Base-by-base conservation (phyloP, 2,329 filamentous ascomycete genomes). In the Claviceps purpurea region DNA sequence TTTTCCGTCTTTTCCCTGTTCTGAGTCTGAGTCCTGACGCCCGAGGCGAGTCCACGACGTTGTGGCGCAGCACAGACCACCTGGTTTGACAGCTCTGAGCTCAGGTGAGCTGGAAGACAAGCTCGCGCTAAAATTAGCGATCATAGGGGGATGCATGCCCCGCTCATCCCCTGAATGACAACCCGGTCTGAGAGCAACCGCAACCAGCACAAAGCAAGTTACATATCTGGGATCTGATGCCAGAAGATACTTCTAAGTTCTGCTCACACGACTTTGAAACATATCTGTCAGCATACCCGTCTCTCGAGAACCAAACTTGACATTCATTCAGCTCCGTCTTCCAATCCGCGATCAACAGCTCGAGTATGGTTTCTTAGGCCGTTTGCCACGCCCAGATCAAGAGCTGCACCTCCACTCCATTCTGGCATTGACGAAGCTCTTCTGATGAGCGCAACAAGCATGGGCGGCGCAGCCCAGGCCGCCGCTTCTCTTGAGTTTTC, bases 401-500 rank as follows among this genome's bases (percentile, higher is more conserved):
- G 41, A 39, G 41, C 49, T 43, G 30, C 20, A 26, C 24, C 39
- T 24, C 24, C 22, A 22, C 26, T 10, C 8, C n/a, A 24, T 4
- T 13, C 39, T 24, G 40, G 20, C 22, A n/a, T 46, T 10, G 37
- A 50, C 42, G 40, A 51, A 44, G 37, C 42, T 50, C 37, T 30
- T 34, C 24, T 30, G 24, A 51, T 51, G 52, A 49, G 49, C 50
- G 47, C 52, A 49, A 45, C 40, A 30, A 54, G 26, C n/a, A 46
- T 46, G 20, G 49, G 46, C 46, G 34, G 41, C 26, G 46, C 49
- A 46, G 34, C 4, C 13, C 49, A 48, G 52, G 34, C 39, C 26
- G 52, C 49, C 49, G 41, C 20, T 41, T 24, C 52, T 42, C 34
- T 14, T 14, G 49, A 54, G 22, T 24, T 49, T 22, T 39, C 14